Conservation (phyloP, 495 filamentous ascomycete species). For the Pseudotulostoma volvatum region DNA sequence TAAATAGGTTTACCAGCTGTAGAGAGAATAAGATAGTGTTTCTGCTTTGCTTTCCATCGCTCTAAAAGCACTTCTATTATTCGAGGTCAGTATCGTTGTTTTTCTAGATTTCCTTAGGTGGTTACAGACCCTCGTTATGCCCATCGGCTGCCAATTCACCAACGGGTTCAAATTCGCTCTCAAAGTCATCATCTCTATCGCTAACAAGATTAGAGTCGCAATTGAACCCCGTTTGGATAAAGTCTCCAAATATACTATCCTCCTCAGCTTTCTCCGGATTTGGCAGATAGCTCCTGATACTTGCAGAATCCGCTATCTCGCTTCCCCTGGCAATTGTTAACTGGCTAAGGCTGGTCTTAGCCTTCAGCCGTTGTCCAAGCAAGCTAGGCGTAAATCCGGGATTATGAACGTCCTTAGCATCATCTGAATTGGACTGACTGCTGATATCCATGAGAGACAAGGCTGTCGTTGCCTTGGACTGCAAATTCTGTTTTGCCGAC, state of each 20-base stretch:
- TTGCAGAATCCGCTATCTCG: constrained; percentile 64
- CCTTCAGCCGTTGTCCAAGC: constrained; percentile 14
- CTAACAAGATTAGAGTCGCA: constrained; percentile 27
- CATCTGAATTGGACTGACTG: constrained; percentile 40
- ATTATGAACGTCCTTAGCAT: not conserved
- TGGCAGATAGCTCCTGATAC: constrained; percentile 67
- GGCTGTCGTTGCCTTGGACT: constrained; percentile 67
- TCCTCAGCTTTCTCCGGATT: constrained; percentile 59
- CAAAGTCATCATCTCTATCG: constrained; percentile 44
- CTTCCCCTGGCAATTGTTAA: constrained; percentile 33
- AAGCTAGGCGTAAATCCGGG: not conserved
- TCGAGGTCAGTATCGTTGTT: not conserved
- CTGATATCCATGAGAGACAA: constrained; percentile 63
- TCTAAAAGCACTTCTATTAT: constrained; percentile 47
- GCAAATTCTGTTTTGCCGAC: constrained; percentile 30
- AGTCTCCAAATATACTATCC: constrained; percentile 68
- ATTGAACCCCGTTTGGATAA: constrained; percentile 19
- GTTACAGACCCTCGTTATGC: constrained; percentile 45
- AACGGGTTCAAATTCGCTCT: constrained; percentile 63
- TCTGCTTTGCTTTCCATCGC: constrained; percentile 73
- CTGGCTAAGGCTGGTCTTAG: constrained; percentile 29
- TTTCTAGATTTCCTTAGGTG: not conserved
- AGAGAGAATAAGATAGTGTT: constrained; percentile 92
- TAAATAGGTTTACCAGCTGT: constrained; percentile 97
- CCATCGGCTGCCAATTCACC: constrained; percentile 44